Conservation (phyloP, 306 rosid species). For the Cucurbita pepo region DNA sequence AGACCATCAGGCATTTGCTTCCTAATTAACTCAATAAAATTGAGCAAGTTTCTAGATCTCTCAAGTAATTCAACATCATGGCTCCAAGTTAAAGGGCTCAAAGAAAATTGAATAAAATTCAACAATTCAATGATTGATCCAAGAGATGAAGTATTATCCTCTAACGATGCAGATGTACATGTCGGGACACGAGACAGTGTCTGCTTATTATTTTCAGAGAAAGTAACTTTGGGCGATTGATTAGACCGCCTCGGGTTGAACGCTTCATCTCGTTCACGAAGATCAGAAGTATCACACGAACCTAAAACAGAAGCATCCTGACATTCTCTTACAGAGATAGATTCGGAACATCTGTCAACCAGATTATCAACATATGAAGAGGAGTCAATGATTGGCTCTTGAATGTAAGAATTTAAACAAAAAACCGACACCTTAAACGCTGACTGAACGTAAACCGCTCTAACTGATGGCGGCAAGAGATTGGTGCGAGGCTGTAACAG, state of each 20-base stretch:
- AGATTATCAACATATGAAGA: conserved; percentile 12
- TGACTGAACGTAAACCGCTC: conserved; percentile 77
- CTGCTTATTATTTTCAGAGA: conserved; percentile 13
- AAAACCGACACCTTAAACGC: conserved; percentile 47
- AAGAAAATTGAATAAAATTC: conserved; percentile 34
- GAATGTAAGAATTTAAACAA: conserved; percentile 49
- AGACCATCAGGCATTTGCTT: conserved; percentile 21
- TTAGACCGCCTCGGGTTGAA: conserved; percentile 32
- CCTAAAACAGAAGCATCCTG: conserved; percentile 24
- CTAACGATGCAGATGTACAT: conserved; percentile 12
- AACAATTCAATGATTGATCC: conserved; percentile 38
- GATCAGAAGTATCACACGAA: conserved; percentile 14
- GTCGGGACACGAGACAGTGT: conserved; percentile 17
- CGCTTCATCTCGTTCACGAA: conserved; percentile 27
- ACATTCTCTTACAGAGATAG: conserved; percentile 13
- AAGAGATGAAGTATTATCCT: conserved; percentile 16
- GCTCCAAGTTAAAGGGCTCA: conserved; percentile 42
- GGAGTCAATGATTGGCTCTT: conserved; percentile 17
- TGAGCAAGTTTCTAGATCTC: conserved; percentile 52
- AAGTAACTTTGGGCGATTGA: conserved; percentile 25
- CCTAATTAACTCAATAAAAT: conserved; percentile 48
- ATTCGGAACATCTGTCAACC: conserved; percentile 14
- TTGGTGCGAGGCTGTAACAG: conserved; percentile 77
- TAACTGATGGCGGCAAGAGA: conserved; percentile 60
- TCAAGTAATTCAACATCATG: conserved; percentile 71